These are phyloP conservation scores for Deuterostichococcus epilithicus DNA, from an alignment of 139 green algal genomes.

Conservation along the genomic window DNA sequence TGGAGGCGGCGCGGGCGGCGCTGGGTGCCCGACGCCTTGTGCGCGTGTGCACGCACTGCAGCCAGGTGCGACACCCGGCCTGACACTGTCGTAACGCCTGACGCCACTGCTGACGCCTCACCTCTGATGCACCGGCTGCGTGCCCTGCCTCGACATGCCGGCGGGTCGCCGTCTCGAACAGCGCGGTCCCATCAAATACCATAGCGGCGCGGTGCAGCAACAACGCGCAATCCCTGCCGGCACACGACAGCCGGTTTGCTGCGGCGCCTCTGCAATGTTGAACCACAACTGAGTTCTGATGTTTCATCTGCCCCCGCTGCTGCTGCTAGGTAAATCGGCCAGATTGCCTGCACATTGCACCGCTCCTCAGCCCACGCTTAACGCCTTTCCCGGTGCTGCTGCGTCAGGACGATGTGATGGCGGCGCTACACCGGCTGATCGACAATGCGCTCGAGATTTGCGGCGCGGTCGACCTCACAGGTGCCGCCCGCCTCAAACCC, in stretches of 20 bases:
- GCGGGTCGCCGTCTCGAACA: no score
- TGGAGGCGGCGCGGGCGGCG: constrained; percentile 38
- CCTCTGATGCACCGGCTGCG: neutral
- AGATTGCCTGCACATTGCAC: no score
- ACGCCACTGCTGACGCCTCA: constrained; percentile 3
- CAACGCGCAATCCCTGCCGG: no score
- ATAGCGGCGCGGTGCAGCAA: no score
- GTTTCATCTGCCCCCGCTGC: no score
- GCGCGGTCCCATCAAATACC: no score
- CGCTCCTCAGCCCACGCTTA: neutral
- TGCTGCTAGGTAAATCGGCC: no score
- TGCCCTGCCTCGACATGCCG: no score
- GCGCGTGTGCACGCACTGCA: constrained; percentile 45
- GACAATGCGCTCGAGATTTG: constrained; percentile 67
- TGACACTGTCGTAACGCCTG: neutral
- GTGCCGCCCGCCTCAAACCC: constrained; percentile 1
- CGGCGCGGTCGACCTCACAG: constrained; percentile 63
- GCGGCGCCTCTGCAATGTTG: no score
- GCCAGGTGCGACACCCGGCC: constrained; percentile 15
- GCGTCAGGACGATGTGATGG: constrained; percentile 43
- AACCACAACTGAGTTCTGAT: no score
- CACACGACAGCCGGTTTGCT: no score
- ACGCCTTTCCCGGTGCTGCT: constrained; percentile 2
- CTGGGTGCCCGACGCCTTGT: constrained; percentile 56
- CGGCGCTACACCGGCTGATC: constrained; percentile 66